phyloP scores from a whole-genome alignment of 208 protist species.

The Trypanosoma lewisi region DNA sequence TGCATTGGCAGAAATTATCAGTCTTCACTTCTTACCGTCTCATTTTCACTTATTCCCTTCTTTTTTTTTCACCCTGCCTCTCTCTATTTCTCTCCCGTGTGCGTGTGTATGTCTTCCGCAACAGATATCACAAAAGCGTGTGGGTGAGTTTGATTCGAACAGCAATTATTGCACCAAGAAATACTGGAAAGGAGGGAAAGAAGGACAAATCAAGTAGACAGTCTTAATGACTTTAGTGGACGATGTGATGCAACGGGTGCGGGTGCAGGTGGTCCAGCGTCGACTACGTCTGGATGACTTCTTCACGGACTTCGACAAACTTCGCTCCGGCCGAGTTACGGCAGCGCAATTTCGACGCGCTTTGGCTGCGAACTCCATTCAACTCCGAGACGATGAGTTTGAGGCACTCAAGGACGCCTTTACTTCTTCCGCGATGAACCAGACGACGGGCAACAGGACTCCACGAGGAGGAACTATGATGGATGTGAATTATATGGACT shows the following conservation, averaged over 20 bases:
- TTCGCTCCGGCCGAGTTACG: slow-evolving; percentile 76
- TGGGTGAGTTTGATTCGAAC: background rate
- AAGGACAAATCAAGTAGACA: background rate
- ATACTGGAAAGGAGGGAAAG: background rate
- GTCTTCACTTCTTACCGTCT: no score
- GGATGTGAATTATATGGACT: slow-evolving; percentile 48
- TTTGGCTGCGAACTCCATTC: slow-evolving; percentile 51
- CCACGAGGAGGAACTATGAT: slow-evolving; percentile 1
- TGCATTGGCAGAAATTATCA: no score
- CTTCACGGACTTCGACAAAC: slow-evolving; percentile 85
- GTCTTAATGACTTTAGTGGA: slow-evolving; percentile 28
- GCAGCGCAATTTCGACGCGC: slow-evolving; percentile 70
- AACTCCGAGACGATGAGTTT: slow-evolving; percentile 49
- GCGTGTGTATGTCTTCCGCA: background rate
- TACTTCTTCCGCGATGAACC: slow-evolving; percentile 5
- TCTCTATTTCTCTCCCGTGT: background rate
- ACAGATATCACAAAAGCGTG: background rate
- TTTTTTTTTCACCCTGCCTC: slow-evolving; percentile 9
- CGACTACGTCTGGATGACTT: slow-evolving; percentile 76
- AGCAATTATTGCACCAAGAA: background rate
- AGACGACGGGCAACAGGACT: background rate
- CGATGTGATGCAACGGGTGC: slow-evolving; percentile 40
- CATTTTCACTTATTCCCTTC: background rate
- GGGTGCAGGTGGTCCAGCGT: slow-evolving; percentile 49
- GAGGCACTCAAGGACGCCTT: slow-evolving; percentile 37